Evolutionary conservation across 2,329 filamentous ascomycete species (phyloP), one percentile per base, ranked within the genome.

Genomic region (Mycosphaerelloides madeirae): DNA sequence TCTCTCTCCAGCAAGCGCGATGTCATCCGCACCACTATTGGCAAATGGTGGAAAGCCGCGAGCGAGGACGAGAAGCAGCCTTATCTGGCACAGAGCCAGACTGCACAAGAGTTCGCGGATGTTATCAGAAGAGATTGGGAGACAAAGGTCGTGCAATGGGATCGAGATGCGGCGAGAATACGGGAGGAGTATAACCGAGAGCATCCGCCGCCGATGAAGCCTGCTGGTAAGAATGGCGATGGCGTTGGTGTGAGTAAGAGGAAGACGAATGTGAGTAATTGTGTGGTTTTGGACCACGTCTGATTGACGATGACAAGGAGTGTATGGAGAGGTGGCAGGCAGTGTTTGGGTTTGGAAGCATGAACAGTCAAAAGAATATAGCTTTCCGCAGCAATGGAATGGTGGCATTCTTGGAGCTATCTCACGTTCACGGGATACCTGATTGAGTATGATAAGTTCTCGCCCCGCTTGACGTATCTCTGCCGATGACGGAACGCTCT

Each of bases 11-110:
- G 88, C 56, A 70, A 74, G 2, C 75, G 79, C 32, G 76, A 82
- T 58, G 87, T 95, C 60, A 85, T 97, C 44, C 85, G 93, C 28
- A 79, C 83, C 39, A 87, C 89, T 63, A 80, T 93, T 8, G 90
- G 90, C 20, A 84, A 85, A 61, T 90, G 93, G 83, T 98, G 93
- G 93, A 87, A 85, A 56, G 84, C 86, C 38, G 81, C 86, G 0
- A 68, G 75, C 1, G 74, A 80, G 5, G 85, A 85, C 34, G 77
- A 81, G 55, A 87, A 84, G 60, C 76, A 78, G 61, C 90, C 89
- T 1, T 97, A 86, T 59, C 77, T 90, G 38, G 83, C 88, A 20
- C 77, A 83, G 62, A 86, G 85, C 3, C 76, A 82, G 43, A 75
- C 76, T 41, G 84, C 87, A 54, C 90, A 90, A 63, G 73, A 76